Conservation (phyloP, 495 filamentous ascomycete species). For the Xanthoparmelia taractica region DNA sequence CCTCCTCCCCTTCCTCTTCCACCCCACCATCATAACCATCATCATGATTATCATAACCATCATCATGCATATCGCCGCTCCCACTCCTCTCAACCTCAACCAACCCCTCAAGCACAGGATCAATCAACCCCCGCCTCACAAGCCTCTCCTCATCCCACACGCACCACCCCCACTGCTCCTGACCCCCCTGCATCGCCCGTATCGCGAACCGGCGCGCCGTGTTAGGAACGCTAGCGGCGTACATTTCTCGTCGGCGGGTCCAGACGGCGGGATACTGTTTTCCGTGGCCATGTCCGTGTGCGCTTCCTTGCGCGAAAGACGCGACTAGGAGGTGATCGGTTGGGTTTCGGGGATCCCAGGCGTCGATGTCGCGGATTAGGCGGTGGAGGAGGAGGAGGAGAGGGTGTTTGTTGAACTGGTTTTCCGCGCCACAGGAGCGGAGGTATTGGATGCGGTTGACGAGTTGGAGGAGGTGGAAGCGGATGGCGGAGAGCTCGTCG, state of each 20-base stretch:
- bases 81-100: too few relatives aligned
- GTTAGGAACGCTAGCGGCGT: neutral
- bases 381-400: neutral
- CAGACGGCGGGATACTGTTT: neutral
- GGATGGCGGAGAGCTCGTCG: neutral
- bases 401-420: neutral
- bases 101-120: too few relatives aligned
- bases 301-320: neutral
- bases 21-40: too few relatives aligned
- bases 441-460: constrained; percentile 4
- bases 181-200: neutral
- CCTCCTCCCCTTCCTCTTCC: too few relatives aligned
- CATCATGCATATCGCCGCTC: too few relatives aligned
- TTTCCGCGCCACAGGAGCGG: neutral
- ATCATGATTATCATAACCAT: too few relatives aligned
- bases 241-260: neutral
- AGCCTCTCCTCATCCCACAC: constrained; percentile 9
- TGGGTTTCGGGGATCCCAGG: neutral
- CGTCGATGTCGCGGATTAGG: constrained; percentile 5
- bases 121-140: neutral
- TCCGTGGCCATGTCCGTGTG: neutral
- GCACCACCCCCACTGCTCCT: constrained; percentile 8
- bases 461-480: neutral
- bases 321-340: neutral
- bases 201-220: neutral